Conservation (phyloP, 306 rosid species). For the Cicer yamashitae region DNA sequence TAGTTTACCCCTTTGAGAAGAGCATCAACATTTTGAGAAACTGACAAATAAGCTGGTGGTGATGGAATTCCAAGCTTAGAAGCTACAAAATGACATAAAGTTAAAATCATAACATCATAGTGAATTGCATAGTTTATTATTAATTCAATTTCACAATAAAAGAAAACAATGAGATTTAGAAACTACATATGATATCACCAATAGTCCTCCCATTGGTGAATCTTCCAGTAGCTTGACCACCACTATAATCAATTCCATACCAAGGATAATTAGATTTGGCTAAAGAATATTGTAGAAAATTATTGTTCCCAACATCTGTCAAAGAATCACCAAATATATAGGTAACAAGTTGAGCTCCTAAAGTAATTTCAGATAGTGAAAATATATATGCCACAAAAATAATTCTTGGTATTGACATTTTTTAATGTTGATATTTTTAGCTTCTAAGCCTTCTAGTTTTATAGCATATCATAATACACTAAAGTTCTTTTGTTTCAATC, state of each 20-base stretch:
- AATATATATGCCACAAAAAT: constrained; percentile 42
- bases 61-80: constrained; percentile 70
- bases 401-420: constrained; percentile 38
- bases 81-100: constrained; percentile 54
- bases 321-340: constrained; percentile 80
- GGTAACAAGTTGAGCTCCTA: constrained; percentile 50
- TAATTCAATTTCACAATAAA: neutral
- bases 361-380: constrained; percentile 27
- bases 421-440: neutral
- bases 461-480: constrained; percentile 49
- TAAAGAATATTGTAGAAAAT: constrained; percentile 69
- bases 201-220: constrained; percentile 90
- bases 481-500: constrained; percentile 37
- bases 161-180: neutral
- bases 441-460: constrained; percentile 41
- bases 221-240: constrained; percentile 82
- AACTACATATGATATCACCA: constrained; percentile 74
- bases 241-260: constrained; percentile 81
- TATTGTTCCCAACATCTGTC: constrained; percentile 90
- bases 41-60: constrained; percentile 78
- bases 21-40: constrained; percentile 63
- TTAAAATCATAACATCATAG: neutral
- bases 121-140: neutral
- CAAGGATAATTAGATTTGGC: constrained; percentile 81
- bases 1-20: constrained; percentile 74